Evolutionary conservation across 2,329 filamentous ascomycete species (phyloP).

Genomic region (Neonectria punicea): DNA sequence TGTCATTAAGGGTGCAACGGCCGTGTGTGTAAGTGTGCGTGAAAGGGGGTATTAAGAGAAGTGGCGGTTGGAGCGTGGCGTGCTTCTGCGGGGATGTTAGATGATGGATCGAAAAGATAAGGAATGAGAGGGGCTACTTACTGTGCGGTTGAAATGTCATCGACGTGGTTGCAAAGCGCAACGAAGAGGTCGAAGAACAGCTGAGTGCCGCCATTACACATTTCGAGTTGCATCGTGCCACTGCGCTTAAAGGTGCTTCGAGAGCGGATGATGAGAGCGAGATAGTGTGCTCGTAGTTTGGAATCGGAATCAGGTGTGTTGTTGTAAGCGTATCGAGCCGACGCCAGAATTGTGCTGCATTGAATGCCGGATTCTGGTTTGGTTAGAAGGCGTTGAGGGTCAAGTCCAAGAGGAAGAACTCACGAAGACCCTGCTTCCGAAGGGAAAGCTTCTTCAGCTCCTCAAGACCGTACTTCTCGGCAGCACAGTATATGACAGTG

Average conservation of each 20-base stretch:
- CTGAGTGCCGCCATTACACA: slow-evolving; percentile 84
- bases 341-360: slow-evolving; percentile 84
- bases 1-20: slow-evolving; percentile 40
- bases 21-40: slow-evolving; percentile 7
- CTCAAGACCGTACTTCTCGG: slow-evolving; percentile 83
- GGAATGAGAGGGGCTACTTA: slow-evolving; percentile 50
- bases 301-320: slow-evolving; percentile 91
- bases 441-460: slow-evolving; percentile 87
- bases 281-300: slow-evolving; percentile 90
- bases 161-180: slow-evolving; percentile 90
- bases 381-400: slow-evolving; percentile 21
- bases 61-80: slow-evolving; percentile 60
- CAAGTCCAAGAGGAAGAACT: slow-evolving; percentile 45
- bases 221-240: slow-evolving; percentile 95
- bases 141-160: slow-evolving; percentile 69
- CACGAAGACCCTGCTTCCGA: slow-evolving; percentile 87
- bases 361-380: slow-evolving; percentile 77
- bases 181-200: slow-evolving; percentile 96
- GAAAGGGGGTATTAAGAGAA: slow-evolving; percentile 40
- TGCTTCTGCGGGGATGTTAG: slow-evolving; percentile 44
- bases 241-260: slow-evolving; percentile 91
- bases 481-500: slow-evolving; percentile 90
- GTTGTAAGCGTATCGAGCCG: slow-evolving; percentile 89
- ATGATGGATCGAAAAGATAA: neutral
- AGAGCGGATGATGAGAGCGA: slow-evolving; percentile 90